Evolutionary conservation across 768 basidiomycete genomes (phyloP).

Genomic region (Pulveroboletus ravenelii): DNA sequence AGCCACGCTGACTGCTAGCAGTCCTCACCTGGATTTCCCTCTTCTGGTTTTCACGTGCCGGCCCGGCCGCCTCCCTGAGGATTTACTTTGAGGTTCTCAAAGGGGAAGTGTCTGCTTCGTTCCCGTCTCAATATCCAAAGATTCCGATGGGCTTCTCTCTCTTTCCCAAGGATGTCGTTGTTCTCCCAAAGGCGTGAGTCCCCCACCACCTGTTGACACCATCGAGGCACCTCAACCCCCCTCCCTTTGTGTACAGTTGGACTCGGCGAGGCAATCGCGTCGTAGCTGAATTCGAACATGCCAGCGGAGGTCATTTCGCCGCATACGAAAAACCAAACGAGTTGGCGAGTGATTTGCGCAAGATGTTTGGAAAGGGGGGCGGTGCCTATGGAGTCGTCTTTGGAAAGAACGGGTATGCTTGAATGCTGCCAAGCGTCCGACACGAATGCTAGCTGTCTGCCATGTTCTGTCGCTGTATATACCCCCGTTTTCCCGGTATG

Average conservation of each 20-base stretch:
- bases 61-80: slow-evolving; percentile 52
- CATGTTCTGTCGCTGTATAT: too few relatives aligned
- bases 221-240: background rate
- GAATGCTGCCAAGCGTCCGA: background rate
- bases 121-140: background rate
- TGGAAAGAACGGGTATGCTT: slow-evolving; percentile 40
- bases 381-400: slow-evolving; percentile 45
- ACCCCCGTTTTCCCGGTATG: too few relatives aligned
- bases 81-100: slow-evolving; percentile 50
- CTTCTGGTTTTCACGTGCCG: slow-evolving; percentile 54
- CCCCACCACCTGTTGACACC: fast-evolving
- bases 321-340: slow-evolving; percentile 47
- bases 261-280: slow-evolving; percentile 31
- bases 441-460: too few relatives aligned
- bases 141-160: slow-evolving; percentile 48
- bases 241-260: slow-evolving; percentile 36
- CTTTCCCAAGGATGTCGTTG: slow-evolving; percentile 47
- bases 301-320: slow-evolving; percentile 56
- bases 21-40: slow-evolving; percentile 59
- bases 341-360: slow-evolving; percentile 47
- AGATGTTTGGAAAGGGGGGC: slow-evolving; percentile 54
- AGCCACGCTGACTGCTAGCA: slow-evolving; percentile 16
- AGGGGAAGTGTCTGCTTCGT: background rate
- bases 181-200: slow-evolving; percentile 37
- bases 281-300: slow-evolving; percentile 48